These are phyloP conservation scores for Helicosporidium sp. DNA, from an alignment of 139 green algal genomes.

Conservation along the genomic window DNA sequence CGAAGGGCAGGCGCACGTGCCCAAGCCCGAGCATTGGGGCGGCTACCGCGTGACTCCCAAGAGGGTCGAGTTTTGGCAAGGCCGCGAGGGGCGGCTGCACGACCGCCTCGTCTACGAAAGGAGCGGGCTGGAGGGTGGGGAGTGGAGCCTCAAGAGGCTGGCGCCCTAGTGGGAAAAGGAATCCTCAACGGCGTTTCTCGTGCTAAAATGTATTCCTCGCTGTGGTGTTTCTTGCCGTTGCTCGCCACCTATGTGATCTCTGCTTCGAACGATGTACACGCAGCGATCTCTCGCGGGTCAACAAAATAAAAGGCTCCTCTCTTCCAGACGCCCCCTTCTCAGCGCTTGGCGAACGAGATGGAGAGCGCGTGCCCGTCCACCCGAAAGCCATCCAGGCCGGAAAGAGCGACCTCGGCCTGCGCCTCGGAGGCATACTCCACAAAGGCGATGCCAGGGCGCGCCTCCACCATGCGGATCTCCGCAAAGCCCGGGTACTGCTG, in stretches of 20 bases:
- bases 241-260: slow-evolving; percentile 78
- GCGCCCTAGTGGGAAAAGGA: too few species aligned
- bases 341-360: too few species aligned
- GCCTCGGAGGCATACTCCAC: slow-evolving; percentile 71
- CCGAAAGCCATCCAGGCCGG: too few species aligned
- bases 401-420: too few species aligned
- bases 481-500: slow-evolving; percentile 83
- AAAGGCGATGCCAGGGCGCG: slow-evolving; percentile 85
- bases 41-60: slow-evolving; percentile 54
- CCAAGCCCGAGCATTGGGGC: slow-evolving; percentile 38
- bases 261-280: too few species aligned
- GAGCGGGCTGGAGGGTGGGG: neutral
- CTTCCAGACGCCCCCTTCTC: too few species aligned
- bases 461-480: slow-evolving; percentile 74
- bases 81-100: slow-evolving; percentile 51
- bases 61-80: slow-evolving; percentile 77
- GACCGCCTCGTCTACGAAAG: slow-evolving; percentile 48
- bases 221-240: too few species aligned
- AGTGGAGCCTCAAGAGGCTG: slow-evolving; percentile 40
- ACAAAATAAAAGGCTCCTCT: too few species aligned
- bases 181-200: too few species aligned
- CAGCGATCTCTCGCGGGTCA: too few species aligned
- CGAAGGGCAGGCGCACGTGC: slow-evolving; percentile 10
- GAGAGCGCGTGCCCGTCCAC: too few species aligned
- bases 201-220: too few species aligned